Conservation (phyloP, 805 yeast species). For the Zygotorulaspora danielsina region DNA sequence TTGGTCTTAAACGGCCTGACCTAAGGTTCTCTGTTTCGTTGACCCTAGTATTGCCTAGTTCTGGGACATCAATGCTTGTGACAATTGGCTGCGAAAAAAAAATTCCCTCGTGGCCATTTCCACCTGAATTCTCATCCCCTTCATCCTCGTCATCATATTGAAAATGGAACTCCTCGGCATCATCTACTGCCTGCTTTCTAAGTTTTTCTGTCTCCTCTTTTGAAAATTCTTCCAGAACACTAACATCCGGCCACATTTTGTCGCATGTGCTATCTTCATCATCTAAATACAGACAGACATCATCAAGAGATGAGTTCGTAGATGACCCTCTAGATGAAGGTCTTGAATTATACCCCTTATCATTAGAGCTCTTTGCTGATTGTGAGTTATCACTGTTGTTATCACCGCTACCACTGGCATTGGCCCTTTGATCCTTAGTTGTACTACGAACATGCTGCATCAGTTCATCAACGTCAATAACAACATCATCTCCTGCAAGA, state of each 20-base stretch:
- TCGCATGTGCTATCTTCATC: slow-evolving; percentile 34
- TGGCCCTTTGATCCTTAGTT: slow-evolving; percentile 5
- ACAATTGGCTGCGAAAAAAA: slow-evolving; percentile 42
- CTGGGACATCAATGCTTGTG: slow-evolving; percentile 42
- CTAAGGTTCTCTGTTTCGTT: slow-evolving; percentile 52
- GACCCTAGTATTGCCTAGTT: slow-evolving; percentile 41
- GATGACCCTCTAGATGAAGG: slow-evolving; percentile 41
- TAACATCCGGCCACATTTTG: slow-evolving; percentile 76
- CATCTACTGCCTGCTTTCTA: slow-evolving; percentile 39
- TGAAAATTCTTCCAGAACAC: slow-evolving; percentile 71
- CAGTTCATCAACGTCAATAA: slow-evolving; percentile 35
- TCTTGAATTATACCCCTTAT: slow-evolving; percentile 38
- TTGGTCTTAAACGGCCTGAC: slow-evolving; percentile 69
- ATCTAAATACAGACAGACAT: slow-evolving; percentile 86
- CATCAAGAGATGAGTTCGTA: slow-evolving; percentile 74
- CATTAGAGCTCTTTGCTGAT: slow-evolving; percentile 15
- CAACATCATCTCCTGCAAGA: slow-evolving; percentile 27
- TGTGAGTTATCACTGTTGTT: slow-evolving; percentile 8
- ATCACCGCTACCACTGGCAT: slow-evolving; percentile 1
- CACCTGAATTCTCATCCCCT: slow-evolving; percentile 12
- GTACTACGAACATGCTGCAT: slow-evolving; percentile 29
- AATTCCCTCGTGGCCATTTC: slow-evolving; percentile 29
- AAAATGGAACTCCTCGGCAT: slow-evolving; percentile 38
- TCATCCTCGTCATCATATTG: slow-evolving; percentile 36
- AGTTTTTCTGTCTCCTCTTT: slow-evolving; percentile 57